A percentile compares a stretch with the other conserved stretches of the same genome.
Conservation (phyloP, 2,329 filamentous ascomycete species). For the Diplodia corticola region DNA sequence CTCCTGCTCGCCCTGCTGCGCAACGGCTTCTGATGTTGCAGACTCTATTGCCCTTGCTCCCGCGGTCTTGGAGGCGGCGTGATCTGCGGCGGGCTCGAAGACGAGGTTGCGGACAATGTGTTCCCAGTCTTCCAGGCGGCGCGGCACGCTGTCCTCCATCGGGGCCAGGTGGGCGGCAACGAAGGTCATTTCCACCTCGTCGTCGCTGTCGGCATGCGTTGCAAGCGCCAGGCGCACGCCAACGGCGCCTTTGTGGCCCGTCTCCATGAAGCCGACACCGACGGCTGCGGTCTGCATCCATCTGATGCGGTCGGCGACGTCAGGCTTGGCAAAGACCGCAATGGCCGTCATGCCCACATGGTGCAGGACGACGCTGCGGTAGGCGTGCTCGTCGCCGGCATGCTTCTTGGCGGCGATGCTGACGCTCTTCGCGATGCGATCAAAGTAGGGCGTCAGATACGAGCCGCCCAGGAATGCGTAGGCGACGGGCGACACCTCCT, state of each 20-base stretch:
- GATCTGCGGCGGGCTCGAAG: constrained; percentile 51
- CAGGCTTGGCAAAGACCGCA: constrained; percentile 75
- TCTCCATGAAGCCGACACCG: constrained; percentile 80
- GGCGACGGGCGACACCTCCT: constrained; percentile 85
- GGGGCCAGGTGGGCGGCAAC: constrained; percentile 85
- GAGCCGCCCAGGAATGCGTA: constrained; percentile 84
- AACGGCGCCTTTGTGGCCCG: constrained; percentile 95
- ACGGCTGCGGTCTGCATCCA: constrained; percentile 76
- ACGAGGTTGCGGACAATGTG: constrained; percentile 77
- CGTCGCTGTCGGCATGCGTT: constrained; percentile 33
- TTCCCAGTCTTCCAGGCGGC: constrained; percentile 86
- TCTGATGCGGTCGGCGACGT: constrained; percentile 57
- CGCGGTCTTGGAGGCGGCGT: not conserved
- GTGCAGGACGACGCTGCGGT: constrained; percentile 68
- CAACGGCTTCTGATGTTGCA: constrained; percentile 9
- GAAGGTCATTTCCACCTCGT: constrained; percentile 70
- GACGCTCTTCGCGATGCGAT: constrained; percentile 69
- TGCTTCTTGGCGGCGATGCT: constrained; percentile 62
- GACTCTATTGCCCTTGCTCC: constrained; percentile 6
- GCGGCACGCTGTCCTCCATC: constrained; percentile 74
- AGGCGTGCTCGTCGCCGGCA: constrained; percentile 49
- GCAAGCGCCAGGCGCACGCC: constrained; percentile 69
- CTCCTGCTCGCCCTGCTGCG: constrained; percentile 27
- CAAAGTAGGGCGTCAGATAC: constrained; percentile 74
- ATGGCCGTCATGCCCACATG: constrained; percentile 90